A percentile compares a stretch with the other conserved stretches of the same genome.
phyloP scores from a whole-genome alignment of 1,139 yeast genomes.

The Zygoascus meyerae region DNA sequence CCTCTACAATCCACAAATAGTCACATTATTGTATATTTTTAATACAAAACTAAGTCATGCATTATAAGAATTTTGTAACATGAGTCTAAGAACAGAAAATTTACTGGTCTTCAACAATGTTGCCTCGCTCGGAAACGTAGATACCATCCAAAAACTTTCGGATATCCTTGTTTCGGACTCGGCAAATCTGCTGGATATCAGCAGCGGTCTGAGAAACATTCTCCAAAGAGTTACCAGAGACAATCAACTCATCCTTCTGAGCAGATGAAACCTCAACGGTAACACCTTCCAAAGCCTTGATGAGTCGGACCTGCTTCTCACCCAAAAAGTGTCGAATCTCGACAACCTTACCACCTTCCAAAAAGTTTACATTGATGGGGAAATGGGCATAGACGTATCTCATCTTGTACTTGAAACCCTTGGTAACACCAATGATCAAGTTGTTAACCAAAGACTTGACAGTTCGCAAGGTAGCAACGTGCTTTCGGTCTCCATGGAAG shows the following conservation, averaged over 20 bases:
- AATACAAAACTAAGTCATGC: slow-evolving; percentile 1
- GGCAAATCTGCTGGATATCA: slow-evolving; percentile 96
- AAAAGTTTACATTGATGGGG: slow-evolving; percentile 97
- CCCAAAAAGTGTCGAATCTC: slow-evolving; percentile 99
- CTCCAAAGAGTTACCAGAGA: slow-evolving; percentile 96
- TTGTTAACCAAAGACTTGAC: slow-evolving; percentile 92
- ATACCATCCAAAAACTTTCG: slow-evolving; percentile 99
- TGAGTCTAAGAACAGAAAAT: too few species aligned
- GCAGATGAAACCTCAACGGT: slow-evolving; percentile 72
- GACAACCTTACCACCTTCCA: slow-evolving; percentile 67
- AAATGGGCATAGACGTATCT: slow-evolving; percentile 99
- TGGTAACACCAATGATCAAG: slow-evolving; percentile 97
- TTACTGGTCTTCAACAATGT: slow-evolving; percentile 63
- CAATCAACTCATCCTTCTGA: slow-evolving; percentile 91
- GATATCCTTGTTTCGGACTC: slow-evolving; percentile 99
- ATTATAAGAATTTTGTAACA: not conserved
- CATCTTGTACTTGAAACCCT: slow-evolving; percentile 99
- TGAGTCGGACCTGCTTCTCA: slow-evolving; percentile 91
- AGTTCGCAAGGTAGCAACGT: slow-evolving; percentile 98
- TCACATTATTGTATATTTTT: not conserved
- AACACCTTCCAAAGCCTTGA: slow-evolving; percentile 88
- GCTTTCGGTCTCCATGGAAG: slow-evolving; percentile 99
- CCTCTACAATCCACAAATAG: not conserved
- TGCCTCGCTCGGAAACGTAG: slow-evolving; percentile 96
- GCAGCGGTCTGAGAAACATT: slow-evolving; percentile 98